These are phyloP conservation scores for Osmozyma mogii DNA, from an alignment of 805 yeast genomes.

Conservation along the genomic window DNA sequence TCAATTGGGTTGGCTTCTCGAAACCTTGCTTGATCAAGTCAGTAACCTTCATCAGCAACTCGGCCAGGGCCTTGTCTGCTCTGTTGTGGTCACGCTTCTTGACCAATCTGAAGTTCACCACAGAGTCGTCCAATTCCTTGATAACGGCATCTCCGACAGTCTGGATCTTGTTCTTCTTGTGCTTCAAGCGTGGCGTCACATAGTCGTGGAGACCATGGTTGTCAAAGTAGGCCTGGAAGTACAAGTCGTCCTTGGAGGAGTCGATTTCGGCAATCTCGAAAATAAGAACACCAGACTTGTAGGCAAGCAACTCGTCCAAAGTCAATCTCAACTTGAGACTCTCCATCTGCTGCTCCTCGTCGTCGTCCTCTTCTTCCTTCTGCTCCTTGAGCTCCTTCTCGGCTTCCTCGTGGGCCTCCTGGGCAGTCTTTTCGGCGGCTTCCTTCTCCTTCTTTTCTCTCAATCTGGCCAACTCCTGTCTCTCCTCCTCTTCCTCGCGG, in stretches of 20 bases:
- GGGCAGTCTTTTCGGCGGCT: conserved; percentile 25
- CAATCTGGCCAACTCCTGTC: conserved; percentile 11
- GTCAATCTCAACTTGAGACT: conserved; percentile 39
- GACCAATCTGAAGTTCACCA: conserved; percentile 51
- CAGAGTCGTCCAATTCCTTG: conserved; percentile 72
- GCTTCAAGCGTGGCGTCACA: conserved; percentile 46
- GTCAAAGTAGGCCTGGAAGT: conserved; percentile 73
- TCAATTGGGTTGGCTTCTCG: conserved; percentile 48
- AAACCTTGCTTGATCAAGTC: conserved; percentile 62
- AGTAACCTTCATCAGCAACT: conserved; percentile 56
- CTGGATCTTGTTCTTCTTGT: conserved; percentile 26
- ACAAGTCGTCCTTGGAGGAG: conserved; percentile 47
- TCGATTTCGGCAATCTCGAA: conserved; percentile 56
- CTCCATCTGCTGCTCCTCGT: conserved; percentile 18
- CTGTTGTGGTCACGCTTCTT: conserved; percentile 48
- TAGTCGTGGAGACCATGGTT: conserved; percentile 60
- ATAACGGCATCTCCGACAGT: conserved; percentile 65
- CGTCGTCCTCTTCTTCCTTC: conserved; percentile 27
- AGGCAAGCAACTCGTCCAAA: conserved; percentile 47
- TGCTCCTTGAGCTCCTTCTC: conserved; percentile 14
- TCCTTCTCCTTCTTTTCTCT: conserved; percentile 19
- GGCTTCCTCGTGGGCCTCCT: conserved; percentile 22
- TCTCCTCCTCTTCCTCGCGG: conserved; percentile 39
- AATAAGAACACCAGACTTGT: conserved; percentile 71
- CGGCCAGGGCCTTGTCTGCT: conserved; percentile 51